Percentiles rank a stretch among this genome's conserved stretches.
Evolutionary conservation across 2,329 filamentous ascomycete species (phyloP).

Genomic region (Xylaria sp.): DNA sequence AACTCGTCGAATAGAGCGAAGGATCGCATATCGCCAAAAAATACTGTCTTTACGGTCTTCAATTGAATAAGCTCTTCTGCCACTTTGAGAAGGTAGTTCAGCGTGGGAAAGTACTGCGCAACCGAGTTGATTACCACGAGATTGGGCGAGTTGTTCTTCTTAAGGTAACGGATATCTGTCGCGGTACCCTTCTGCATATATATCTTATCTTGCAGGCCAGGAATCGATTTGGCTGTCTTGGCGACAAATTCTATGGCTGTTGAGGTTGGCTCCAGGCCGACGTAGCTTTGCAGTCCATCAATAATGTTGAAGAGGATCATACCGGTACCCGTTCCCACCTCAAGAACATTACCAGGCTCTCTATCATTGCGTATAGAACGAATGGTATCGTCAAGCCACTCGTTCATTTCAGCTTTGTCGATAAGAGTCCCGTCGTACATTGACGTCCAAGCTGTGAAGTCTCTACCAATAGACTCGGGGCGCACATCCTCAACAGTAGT

Average conservation of each 20-base stretch:
- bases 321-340: conserved; percentile 24
- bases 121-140: conserved; percentile 27
- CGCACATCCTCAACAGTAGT: conserved; percentile 1
- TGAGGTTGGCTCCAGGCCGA: conserved; percentile 17
- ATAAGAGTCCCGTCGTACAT: conserved; percentile 28
- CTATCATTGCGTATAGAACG: conserved; percentile 18
- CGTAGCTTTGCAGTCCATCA: conserved; percentile 16
- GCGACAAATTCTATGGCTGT: conserved; percentile 18
- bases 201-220: conserved; percentile 11
- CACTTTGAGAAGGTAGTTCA: conserved; percentile 15
- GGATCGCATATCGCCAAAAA: conserved; percentile 27
- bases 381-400: conserved; percentile 29
- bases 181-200: conserved; percentile 15
- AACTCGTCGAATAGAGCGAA: conserved; percentile 17
- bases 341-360: conserved; percentile 21
- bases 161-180: not conserved
- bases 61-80: conserved; percentile 14
- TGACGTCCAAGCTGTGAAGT: conserved; percentile 27
- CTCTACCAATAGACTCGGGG: conserved; percentile 11
- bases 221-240: conserved; percentile 3
- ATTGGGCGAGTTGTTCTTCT: conserved; percentile 14
- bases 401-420: conserved; percentile 23
- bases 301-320: conserved; percentile 28
- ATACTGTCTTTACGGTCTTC: conserved; percentile 5
- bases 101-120: conserved; percentile 22